Conservation (phyloP, 192 early-diverging fungal species). For the Coemansia sp. region DNA sequence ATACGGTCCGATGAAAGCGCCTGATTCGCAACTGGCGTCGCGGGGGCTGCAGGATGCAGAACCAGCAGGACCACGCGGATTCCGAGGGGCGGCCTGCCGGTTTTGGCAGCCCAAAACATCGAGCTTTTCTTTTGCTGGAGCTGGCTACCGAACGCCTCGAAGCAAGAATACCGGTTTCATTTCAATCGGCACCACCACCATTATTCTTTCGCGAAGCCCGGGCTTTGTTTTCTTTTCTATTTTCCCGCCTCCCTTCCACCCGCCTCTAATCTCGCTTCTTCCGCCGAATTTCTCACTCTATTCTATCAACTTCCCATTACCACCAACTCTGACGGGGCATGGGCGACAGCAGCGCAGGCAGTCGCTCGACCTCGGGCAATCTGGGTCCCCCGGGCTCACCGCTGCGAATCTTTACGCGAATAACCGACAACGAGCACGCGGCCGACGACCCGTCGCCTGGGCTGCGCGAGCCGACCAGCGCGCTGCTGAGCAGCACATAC, state of each 20-base stretch:
- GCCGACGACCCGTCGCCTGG: conserved; percentile 18
- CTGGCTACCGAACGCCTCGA: background rate
- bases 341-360: conserved; percentile 27
- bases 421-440: conserved; percentile 7
- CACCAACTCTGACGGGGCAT: conserved; percentile 20
- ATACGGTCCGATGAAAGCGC: too few relatives aligned
- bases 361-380: conserved; percentile 22
- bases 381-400: conserved; percentile 25
- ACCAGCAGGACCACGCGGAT: too few relatives aligned
- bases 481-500: conserved; percentile 32
- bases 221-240: background rate
- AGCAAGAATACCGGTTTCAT: background rate
- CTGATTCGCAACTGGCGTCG: too few relatives aligned
- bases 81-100: too few relatives aligned
- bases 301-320: too few relatives aligned
- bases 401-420: conserved; percentile 43
- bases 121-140: too few relatives aligned
- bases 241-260: background rate
- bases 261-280: too few relatives aligned
- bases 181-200: too few relatives aligned
- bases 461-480: conserved; percentile 18
- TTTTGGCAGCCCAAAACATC: too few relatives aligned
- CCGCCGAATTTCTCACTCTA: too few relatives aligned
- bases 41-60: too few relatives aligned
- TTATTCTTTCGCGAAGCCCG: background rate